These are phyloP conservation scores for Suillus fuscotomentosus DNA, from an alignment of 768 basidiomycete genomes.

Conservation along the genomic window DNA sequence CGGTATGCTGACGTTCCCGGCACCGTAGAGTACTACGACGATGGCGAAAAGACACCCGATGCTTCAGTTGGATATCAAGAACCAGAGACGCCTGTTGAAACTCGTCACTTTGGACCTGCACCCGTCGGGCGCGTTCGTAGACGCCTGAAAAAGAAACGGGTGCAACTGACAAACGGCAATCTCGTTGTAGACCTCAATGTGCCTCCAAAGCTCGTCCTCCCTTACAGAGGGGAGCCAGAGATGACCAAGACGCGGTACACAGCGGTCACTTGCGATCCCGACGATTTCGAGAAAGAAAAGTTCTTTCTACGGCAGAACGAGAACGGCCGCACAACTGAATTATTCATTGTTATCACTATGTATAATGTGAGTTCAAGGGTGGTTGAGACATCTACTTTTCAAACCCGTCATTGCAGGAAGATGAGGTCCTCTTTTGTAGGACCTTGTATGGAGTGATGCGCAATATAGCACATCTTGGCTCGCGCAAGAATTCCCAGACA, in stretches of 20 bases:
- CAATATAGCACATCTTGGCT: slow-evolving; percentile 77
- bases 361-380: slow-evolving; percentile 69
- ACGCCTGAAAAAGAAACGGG: slow-evolving; percentile 76
- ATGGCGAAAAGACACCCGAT: slow-evolving; percentile 24
- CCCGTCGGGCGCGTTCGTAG: slow-evolving; percentile 77
- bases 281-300: slow-evolving; percentile 82
- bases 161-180: slow-evolving; percentile 85
- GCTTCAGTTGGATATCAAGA: slow-evolving; percentile 33
- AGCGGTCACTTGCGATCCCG: slow-evolving; percentile 91
- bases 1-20: slow-evolving; percentile 26
- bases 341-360: slow-evolving; percentile 96
- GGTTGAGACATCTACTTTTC: slow-evolving; percentile 1
- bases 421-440: slow-evolving; percentile 87
- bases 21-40: slow-evolving; percentile 17
- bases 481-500: slow-evolving; percentile 86
- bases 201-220: slow-evolving; percentile 80
- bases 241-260: slow-evolving; percentile 77
- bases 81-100: slow-evolving; percentile 57
- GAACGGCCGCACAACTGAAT: slow-evolving; percentile 75
- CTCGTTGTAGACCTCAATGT: slow-evolving; percentile 83
- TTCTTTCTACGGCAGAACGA: slow-evolving; percentile 87
- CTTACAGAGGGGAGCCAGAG: slow-evolving; percentile 67
- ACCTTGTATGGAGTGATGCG: slow-evolving; percentile 96
- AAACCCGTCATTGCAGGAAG: slow-evolving; percentile 50
- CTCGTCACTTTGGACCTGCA: slow-evolving; percentile 86